Evolutionary conservation across 169 alveolate species (phyloP).

Genomic region (Plasmodium vivax): DNA sequence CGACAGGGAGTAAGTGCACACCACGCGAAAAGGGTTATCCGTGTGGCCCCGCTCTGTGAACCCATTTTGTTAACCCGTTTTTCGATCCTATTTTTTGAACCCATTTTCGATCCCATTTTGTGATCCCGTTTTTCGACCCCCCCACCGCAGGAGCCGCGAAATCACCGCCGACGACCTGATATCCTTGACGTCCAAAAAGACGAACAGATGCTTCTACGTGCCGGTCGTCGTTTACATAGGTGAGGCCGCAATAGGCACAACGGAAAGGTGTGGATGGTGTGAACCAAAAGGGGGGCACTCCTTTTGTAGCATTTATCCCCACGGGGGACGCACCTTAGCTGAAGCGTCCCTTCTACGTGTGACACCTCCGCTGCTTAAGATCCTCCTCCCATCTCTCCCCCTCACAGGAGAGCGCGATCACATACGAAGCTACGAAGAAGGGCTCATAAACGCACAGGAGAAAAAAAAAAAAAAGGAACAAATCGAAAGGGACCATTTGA

Average conservation of each 20-base stretch:
- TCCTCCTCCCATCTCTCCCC: not conserved
- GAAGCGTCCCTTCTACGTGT: not conserved
- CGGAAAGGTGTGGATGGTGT: not conserved
- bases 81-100: not conserved
- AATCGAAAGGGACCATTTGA: conserved; percentile 13
- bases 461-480: not conserved
- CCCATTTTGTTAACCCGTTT: not conserved
- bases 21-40: not conserved
- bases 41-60: not conserved
- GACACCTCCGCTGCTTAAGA: not conserved
- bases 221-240: conserved; percentile 59
- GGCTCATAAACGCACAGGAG: conserved; percentile 11
- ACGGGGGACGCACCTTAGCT: not conserved
- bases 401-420: conserved; percentile 1
- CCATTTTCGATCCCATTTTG: too few species aligned
- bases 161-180: conserved; percentile 52
- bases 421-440: conserved; percentile 20
- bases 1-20: not conserved
- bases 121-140: not conserved
- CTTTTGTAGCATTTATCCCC: not conserved
- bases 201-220: conserved; percentile 57
- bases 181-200: conserved; percentile 26
- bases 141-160: not conserved
- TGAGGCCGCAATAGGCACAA: not conserved
- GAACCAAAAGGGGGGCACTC: not conserved